Base-by-base conservation (phyloP, 345 rosid genomes). In the Eucalyptus microcorys region DNA sequence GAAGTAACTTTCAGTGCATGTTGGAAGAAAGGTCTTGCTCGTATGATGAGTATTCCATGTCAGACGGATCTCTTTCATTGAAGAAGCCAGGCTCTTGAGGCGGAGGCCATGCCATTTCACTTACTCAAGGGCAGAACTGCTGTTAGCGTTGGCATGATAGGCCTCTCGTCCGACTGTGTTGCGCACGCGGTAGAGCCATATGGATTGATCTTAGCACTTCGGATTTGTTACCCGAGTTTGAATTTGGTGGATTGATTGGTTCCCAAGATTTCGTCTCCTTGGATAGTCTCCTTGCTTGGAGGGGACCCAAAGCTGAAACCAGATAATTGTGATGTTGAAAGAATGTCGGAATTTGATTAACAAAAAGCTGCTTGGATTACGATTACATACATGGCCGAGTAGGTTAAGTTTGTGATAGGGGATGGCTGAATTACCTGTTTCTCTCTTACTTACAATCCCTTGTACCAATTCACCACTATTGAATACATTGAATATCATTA, bases 401-500 rank as follows among this genome's bases (percentile, higher is more conserved):
- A 91, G 89, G 32, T 89, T 91, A 13, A 49, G 87, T 40, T 86
- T 26, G 91, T 89, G 89, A 55, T 66, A 89, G 61, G 19, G 88
- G 87, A 15, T 27, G 90, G 71, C 53, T 87, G 3, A 91, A 90
- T 40, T 89, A 86, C 86, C 91, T 83, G 47, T 91, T 90, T 85
- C 87, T 90, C 89, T 90, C 81, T 91, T 93, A 19, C 89, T 89
- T 5, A 92, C 86, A 14, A 90, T 91, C 91, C 57, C 93, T 15
- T 43, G 13, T 16, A 92, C 47, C 15, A 92, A 42, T 43, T 93
- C 95, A 42, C 93, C 93, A 17, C 89, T 94, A 92, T 88, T 93
- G 48, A 93, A 94, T 8, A 92, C 90, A 50, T 94, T 93, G 2
- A 95, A 94, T 84, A 93, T 93, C 79, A 91, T 90, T 2, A 92